Evolutionary conservation across 1,139 yeast species (phyloP).

Genomic region (Hyphopichia khmerensis): DNA sequence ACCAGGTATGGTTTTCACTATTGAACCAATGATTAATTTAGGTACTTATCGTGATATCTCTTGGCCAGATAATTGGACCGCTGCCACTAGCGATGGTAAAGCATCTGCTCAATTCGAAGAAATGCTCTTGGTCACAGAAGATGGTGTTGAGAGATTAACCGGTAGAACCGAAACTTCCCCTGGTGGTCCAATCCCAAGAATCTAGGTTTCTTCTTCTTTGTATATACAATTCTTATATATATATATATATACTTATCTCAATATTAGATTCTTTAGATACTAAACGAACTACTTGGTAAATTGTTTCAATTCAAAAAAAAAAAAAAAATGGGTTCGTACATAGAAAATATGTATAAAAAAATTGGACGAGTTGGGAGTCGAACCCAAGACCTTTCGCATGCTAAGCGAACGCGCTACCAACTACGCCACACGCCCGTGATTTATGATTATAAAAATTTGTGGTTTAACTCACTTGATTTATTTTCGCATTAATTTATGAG

Average conservation of each 20-base stretch:
- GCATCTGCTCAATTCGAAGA: slow-evolving; percentile 95
- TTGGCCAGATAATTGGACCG: slow-evolving; percentile 99
- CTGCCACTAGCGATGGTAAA: slow-evolving; percentile 84
- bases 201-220: slow-evolving; percentile 57
- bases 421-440: slow-evolving; percentile 88
- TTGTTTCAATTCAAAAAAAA: no score
- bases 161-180: slow-evolving; percentile 79
- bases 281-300: no score
- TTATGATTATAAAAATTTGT: no score
- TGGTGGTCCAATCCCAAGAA: slow-evolving; percentile 79
- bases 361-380: slow-evolving; percentile 88
- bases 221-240: no score
- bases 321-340: no score
- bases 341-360: no score
- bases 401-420: slow-evolving; percentile 92
- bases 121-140: slow-evolving; percentile 87
- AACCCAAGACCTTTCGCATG: slow-evolving; percentile 90
- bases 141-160: slow-evolving; percentile 88
- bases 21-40: slow-evolving; percentile 94
- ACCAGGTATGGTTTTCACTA: slow-evolving; percentile 96
- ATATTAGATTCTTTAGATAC: no score
- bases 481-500: no score
- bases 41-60: slow-evolving; percentile 80
- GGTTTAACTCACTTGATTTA: no score
- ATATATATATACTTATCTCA: no score